Evolutionary conservation across 129 eudicot genomes (phyloP).

Genomic region (Helianthus tuberosus): DNA sequence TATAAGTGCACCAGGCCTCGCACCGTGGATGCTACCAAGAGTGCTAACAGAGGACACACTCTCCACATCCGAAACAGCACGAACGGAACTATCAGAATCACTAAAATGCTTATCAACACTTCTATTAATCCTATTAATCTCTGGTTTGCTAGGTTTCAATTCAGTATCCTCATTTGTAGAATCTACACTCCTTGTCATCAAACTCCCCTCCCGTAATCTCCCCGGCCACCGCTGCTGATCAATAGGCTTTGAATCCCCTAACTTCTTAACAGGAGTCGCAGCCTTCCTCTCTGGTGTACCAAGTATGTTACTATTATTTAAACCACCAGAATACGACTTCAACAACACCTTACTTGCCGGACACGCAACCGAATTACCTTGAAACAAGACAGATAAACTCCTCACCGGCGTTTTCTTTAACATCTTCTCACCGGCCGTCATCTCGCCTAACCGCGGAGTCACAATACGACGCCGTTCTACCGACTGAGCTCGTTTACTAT

Average conservation of each 20-base stretch:
- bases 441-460: conserved; percentile 48
- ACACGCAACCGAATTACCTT: conserved; percentile 52
- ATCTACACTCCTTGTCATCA: conserved; percentile 71
- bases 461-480: conserved; percentile 54
- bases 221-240: too few species aligned
- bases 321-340: too few species aligned
- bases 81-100: conserved; percentile 35
- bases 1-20: conserved; percentile 44
- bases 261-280: conserved; percentile 37
- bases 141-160: conserved; percentile 27
- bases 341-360: too few species aligned
- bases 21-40: conserved; percentile 35
- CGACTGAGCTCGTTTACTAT: conserved; percentile 45
- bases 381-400: conserved; percentile 85
- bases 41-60: conserved; percentile 65
- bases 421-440: conserved; percentile 50
- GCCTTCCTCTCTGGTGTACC: conserved; percentile 71
- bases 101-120: conserved; percentile 19
- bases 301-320: conserved; percentile 35
- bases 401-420: conserved; percentile 37
- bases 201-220: conserved; percentile 26
- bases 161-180: conserved; percentile 46
- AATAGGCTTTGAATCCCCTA: too few species aligned
- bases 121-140: conserved; percentile 15
- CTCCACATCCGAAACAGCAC: conserved; percentile 49